Conservation (phyloP, 2,329 filamentous ascomycete genomes). For the Daldinia eschscholtzii region DNA sequence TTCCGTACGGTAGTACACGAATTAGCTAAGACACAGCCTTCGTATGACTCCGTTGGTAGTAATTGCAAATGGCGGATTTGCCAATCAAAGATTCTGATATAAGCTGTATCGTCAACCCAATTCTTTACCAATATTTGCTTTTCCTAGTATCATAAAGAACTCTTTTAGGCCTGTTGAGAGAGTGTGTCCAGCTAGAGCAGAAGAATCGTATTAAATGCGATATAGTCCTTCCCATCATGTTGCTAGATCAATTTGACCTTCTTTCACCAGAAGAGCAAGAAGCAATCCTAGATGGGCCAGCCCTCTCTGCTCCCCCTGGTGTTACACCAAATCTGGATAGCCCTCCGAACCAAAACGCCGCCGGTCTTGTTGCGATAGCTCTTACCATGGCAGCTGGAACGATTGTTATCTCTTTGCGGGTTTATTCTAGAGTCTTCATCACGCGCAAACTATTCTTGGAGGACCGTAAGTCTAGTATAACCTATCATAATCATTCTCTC, state of each 20-base stretch:
- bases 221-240: not conserved
- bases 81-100: not conserved
- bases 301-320: not conserved
- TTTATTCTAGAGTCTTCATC: not conserved
- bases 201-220: not conserved
- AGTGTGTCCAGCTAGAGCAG: not conserved
- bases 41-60: not conserved
- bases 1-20: not conserved
- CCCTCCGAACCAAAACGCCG: not conserved
- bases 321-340: not conserved
- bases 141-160: not conserved
- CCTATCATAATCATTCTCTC: not conserved
- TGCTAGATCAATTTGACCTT: not conserved
- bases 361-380: not conserved
- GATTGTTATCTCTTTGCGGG: not conserved
- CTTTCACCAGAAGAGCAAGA: constrained; percentile 1
- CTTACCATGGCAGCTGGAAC: not conserved
- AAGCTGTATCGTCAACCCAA: not conserved
- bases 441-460: not conserved
- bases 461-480: not conserved
- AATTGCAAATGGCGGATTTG: not conserved
- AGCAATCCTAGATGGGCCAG: not conserved
- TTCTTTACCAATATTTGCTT: not conserved
- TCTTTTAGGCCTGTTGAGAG: not conserved
- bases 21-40: not conserved